phyloP scores from a whole-genome alignment of 768 basidiomycete genomes.

The Lentinula boryana region DNA sequence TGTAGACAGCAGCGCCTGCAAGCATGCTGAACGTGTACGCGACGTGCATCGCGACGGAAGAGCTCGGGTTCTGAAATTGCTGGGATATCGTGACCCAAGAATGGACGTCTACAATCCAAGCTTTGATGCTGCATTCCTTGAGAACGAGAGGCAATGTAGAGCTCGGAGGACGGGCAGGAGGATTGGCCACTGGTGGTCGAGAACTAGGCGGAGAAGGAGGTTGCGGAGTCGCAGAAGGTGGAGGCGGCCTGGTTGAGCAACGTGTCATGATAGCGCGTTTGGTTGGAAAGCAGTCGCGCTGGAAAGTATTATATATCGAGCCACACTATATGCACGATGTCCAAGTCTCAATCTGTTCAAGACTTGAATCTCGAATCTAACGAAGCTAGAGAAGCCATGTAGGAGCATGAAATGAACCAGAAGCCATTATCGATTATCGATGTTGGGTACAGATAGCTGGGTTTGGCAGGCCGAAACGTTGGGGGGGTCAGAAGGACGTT shows the following conservation, averaged over 20 bases:
- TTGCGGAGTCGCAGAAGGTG: not conserved
- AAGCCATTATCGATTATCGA: not conserved
- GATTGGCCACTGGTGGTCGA: not conserved
- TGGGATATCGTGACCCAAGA: not conserved
- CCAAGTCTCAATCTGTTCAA: too few relatives aligned
- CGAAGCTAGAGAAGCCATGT: too few relatives aligned
- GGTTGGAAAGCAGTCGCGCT: not conserved
- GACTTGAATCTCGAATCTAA: too few relatives aligned
- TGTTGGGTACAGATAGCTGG: not conserved
- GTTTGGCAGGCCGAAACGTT: not conserved
- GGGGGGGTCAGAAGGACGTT: not conserved
- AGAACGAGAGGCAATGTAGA: not conserved
- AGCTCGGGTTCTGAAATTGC: not conserved
- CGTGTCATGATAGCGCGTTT: not conserved
- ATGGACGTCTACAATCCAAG: not conserved
- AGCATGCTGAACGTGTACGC: not conserved
- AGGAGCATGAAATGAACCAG: not conserved
- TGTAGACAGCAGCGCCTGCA: not conserved
- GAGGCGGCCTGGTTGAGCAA: not conserved
- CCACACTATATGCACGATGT: too few relatives aligned
- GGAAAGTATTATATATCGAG: too few relatives aligned
- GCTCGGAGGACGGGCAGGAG: not conserved
- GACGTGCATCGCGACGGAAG: not conserved
- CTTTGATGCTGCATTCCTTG: not conserved
- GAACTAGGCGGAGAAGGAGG: not conserved